phyloP scores from a whole-genome alignment of 345 rosid species.

The Crucihimalaya himalaica region DNA sequence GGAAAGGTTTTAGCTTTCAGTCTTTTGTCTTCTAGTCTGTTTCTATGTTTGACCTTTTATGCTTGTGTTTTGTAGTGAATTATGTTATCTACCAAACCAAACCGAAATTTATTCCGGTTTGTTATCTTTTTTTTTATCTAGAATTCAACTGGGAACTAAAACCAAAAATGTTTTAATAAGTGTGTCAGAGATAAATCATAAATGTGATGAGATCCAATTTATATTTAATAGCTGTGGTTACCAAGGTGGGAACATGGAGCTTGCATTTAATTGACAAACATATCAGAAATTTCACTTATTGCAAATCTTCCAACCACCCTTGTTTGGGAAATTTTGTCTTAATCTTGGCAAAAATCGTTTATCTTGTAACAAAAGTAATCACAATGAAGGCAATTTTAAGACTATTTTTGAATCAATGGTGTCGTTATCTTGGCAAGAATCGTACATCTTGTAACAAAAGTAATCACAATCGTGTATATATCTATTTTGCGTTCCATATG shows the following conservation, averaged over 20 bases:
- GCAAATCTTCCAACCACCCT: not conserved
- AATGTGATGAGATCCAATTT: not conserved
- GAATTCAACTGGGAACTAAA: not conserved
- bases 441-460: not conserved
- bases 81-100: not conserved
- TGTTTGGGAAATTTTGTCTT: not conserved
- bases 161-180: not conserved
- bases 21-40: slow-evolving; percentile 5
- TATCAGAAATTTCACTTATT: too few relatives aligned
- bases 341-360: not conserved
- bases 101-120: not conserved
- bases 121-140: not conserved
- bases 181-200: not conserved
- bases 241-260: not conserved
- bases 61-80: not conserved
- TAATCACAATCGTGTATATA: not conserved
- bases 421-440: too few relatives aligned
- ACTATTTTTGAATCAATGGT: too few relatives aligned
- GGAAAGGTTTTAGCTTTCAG: not conserved
- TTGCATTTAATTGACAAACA: too few relatives aligned
- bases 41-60: not conserved
- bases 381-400: too few relatives aligned
- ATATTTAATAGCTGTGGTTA: not conserved
- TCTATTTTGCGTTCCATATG: too few relatives aligned
- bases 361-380: too few relatives aligned